phyloP scores from a whole-genome alignment of 2,329 filamentous ascomycete species.

The Westerdykella ornata region DNA sequence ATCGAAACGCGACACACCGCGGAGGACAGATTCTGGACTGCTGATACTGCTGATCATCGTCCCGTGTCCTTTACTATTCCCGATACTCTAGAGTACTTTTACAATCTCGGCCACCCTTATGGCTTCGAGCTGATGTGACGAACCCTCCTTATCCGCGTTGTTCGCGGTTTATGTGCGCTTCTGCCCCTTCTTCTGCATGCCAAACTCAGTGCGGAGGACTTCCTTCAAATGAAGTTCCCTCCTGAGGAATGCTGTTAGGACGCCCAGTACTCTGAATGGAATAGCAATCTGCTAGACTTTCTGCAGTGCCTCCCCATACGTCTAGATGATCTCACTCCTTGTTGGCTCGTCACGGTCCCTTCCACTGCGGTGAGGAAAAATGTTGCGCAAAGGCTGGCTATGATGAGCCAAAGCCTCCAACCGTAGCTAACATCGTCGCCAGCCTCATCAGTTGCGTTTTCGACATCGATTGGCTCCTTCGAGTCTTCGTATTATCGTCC shows the following conservation, averaged over 20 bases:
- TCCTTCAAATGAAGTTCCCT: background rate
- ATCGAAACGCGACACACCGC: background rate
- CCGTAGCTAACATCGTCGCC: background rate
- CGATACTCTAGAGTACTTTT: background rate
- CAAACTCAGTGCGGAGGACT: background rate
- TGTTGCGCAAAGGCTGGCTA: slow-evolving; percentile 18
- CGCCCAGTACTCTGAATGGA: background rate
- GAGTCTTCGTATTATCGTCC: background rate
- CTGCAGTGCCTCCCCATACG: background rate
- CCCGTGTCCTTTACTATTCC: background rate
- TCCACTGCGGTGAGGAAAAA: slow-evolving; percentile 25
- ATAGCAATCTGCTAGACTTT: background rate
- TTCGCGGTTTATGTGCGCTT: too few relatives aligned
- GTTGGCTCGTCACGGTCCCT: slow-evolving; percentile 17
- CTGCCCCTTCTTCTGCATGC: slow-evolving; percentile 1
- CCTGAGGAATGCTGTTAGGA: background rate
- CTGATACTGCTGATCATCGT: background rate
- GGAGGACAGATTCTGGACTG: background rate
- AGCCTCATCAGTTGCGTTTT: background rate
- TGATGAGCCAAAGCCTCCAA: slow-evolving; percentile 23
- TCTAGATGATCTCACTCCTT: background rate
- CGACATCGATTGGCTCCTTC: background rate
- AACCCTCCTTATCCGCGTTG: too few relatives aligned
- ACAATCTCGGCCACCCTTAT: background rate
- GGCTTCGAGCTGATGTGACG: too few relatives aligned